Conservation (phyloP, 345 rosid species). For the Eucalyptus microcorys region DNA sequence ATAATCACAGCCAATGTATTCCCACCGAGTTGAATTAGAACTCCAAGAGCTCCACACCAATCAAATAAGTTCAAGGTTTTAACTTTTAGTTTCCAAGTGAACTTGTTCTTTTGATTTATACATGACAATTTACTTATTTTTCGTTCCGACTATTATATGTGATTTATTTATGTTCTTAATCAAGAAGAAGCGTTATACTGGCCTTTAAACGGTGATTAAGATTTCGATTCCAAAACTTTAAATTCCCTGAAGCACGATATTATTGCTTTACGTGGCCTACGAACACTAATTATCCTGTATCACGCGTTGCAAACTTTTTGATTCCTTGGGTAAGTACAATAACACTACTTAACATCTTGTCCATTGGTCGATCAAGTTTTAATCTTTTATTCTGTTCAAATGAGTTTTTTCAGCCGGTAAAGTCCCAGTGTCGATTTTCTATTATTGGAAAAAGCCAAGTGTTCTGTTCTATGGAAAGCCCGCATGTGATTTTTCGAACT, state of each 20-base stretch:
- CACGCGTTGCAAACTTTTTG: background rate
- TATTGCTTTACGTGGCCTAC: background rate
- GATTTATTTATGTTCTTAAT: background rate
- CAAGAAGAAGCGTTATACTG: too few species aligned
- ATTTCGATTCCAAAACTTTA: too few species aligned
- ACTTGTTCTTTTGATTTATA: too few species aligned
- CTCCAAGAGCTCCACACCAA: too few species aligned
- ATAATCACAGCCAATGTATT: too few species aligned
- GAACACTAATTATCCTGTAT: background rate
- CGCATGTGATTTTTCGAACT: background rate
- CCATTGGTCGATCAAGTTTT: background rate
- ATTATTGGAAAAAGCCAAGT: background rate
- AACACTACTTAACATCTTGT: background rate
- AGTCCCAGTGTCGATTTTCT: too few species aligned
- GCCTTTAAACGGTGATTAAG: too few species aligned
- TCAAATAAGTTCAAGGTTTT: too few species aligned
- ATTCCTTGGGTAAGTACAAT: background rate
- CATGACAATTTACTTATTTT: background rate
- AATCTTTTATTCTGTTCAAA: background rate
- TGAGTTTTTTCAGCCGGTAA: too few species aligned
- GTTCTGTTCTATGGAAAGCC: background rate
- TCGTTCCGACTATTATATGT: accelerated
- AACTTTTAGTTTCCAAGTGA: too few species aligned
- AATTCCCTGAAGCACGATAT: background rate
- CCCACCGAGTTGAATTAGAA: accelerated